Percentiles rank a stretch among this genome's conserved stretches.
Evolutionary conservation across 441 rosid genomes (phyloP).

Genomic region (Gossypium davidsonii): DNA sequence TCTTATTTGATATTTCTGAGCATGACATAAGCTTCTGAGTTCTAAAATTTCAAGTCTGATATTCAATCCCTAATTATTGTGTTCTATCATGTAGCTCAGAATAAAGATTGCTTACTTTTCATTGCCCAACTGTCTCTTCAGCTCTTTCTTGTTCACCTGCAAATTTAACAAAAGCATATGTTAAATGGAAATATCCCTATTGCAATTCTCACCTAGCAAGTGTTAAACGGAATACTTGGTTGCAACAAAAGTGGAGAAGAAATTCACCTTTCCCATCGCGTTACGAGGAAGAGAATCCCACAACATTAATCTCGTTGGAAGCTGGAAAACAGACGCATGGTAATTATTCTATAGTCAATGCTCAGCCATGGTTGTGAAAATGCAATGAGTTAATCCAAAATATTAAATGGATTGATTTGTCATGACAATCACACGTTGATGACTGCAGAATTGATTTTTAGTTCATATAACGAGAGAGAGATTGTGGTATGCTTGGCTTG

Average conservation of each 20-base stretch:
- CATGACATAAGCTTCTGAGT: neutral
- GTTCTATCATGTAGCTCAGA: neutral
- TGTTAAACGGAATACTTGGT: neutral
- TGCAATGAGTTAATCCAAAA: neutral
- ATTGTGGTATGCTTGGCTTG: neutral
- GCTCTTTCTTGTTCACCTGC: constrained; percentile 90
- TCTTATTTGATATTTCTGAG: neutral
- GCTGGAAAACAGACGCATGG: constrained; percentile 33
- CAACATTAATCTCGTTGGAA: constrained; percentile 69
- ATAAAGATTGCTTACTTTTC: constrained; percentile 21
- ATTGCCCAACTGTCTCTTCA: constrained; percentile 53
- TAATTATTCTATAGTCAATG: neutral
- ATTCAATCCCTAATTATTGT: neutral
- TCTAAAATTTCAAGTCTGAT: neutral
- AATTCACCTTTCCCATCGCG: constrained; percentile 92
- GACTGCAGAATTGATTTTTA: neutral
- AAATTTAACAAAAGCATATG: constrained; percentile 5
- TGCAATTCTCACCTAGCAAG: neutral
- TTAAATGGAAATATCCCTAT: neutral
- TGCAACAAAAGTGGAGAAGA: neutral
- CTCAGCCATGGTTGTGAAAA: neutral
- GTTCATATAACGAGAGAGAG: neutral
- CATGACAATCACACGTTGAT: neutral
- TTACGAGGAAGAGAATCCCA: constrained; percentile 93
- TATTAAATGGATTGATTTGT: neutral